Evolutionary conservation across 306 rosid genomes (phyloP).

Genomic region (Mimosa pudica): DNA sequence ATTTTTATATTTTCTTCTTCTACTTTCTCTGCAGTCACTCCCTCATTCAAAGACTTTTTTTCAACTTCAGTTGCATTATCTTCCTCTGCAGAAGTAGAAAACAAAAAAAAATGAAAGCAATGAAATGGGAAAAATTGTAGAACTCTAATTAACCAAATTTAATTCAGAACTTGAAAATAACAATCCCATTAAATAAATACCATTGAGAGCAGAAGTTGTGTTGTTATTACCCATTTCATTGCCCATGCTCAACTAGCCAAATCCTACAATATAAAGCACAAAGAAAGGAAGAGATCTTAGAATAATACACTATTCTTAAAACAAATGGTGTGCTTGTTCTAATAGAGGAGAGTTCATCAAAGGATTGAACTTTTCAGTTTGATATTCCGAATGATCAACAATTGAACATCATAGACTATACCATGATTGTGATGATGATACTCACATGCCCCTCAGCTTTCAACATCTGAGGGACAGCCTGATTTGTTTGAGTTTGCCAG

Average conservation of each 20-base stretch:
- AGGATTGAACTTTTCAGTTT: background rate
- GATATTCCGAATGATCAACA: constrained; percentile 33
- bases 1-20: background rate
- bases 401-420: constrained; percentile 36
- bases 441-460: constrained; percentile 53
- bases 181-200: constrained; percentile 43
- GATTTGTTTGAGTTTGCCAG: constrained; percentile 50
- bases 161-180: constrained; percentile 2
- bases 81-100: constrained; percentile 55
- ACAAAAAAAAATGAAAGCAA: background rate
- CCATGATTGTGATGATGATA: constrained; percentile 65
- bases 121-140: background rate
- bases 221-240: constrained; percentile 89
- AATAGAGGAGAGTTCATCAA: constrained; percentile 36
- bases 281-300: constrained; percentile 30
- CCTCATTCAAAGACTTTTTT: constrained; percentile 22
- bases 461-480: constrained; percentile 45
- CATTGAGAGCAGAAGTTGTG: constrained; percentile 65
- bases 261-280: constrained; percentile 55
- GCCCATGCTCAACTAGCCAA: constrained; percentile 66
- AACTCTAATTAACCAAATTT: constrained; percentile 7
- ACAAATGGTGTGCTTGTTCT: constrained; percentile 24
- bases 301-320: constrained; percentile 22
- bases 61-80: constrained; percentile 42
- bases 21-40: background rate